phyloP scores from a whole-genome alignment of 805 yeast species.

The Candida namnaoensis region DNA sequence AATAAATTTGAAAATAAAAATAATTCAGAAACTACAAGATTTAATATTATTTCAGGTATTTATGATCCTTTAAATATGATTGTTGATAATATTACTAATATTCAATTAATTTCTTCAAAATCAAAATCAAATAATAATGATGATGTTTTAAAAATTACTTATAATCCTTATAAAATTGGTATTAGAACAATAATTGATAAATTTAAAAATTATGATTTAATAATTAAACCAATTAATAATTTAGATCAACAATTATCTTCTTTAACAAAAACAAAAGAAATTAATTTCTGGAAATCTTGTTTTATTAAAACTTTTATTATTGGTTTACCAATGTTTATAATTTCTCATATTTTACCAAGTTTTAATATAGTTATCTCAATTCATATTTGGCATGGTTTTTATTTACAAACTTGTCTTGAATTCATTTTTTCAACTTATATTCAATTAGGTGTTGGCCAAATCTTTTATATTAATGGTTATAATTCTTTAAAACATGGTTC shows the following conservation, averaged over 20 bases:
- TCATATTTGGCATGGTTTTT: slow-evolving; percentile 44
- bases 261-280: slow-evolving; percentile 63
- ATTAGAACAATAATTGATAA: slow-evolving; percentile 51
- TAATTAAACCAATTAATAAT: slow-evolving; percentile 35
- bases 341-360: slow-evolving; percentile 40
- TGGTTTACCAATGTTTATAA: slow-evolving; percentile 54
- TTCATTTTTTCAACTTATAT: slow-evolving; percentile 48
- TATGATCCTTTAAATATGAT: not conserved
- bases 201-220: slow-evolving; percentile 44
- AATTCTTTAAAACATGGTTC: slow-evolving; percentile 61
- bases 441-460: slow-evolving; percentile 58
- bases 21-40: not conserved
- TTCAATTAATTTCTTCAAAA: not conserved
- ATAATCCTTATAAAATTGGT: slow-evolving; percentile 45
- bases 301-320: slow-evolving; percentile 41
- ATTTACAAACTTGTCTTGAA: slow-evolving; percentile 54
- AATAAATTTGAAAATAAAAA: not conserved
- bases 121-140: slow-evolving; percentile 25
- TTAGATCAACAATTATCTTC: slow-evolving; percentile 66
- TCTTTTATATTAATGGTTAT: slow-evolving; percentile 58
- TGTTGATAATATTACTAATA: not conserved
- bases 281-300: slow-evolving; percentile 57
- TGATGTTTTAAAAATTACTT: slow-evolving; percentile 27
- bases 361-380: slow-evolving; percentile 19
- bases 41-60: not conserved